These are phyloP conservation scores for Amanita muscaria DNA, from an alignment of 768 basidiomycete genomes.

Conservation along the genomic window DNA sequence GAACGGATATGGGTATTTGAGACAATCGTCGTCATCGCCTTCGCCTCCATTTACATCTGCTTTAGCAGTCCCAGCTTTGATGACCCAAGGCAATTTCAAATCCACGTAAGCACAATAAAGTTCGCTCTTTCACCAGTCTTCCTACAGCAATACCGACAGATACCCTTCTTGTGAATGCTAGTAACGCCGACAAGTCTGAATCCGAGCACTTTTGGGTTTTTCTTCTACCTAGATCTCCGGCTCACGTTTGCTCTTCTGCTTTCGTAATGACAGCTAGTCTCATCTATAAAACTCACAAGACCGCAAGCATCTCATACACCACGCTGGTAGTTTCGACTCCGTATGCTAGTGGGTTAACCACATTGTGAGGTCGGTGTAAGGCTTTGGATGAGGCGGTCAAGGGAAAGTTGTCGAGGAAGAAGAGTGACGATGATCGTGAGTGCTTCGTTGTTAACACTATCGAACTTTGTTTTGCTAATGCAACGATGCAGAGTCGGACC, in stretches of 20 bases:
- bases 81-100: no score
- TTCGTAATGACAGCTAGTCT: not conserved
- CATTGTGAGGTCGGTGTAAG: conserved; percentile 39
- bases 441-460: conserved; percentile 13
- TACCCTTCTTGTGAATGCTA: not conserved
- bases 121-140: no score
- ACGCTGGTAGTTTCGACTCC: conserved; percentile 25
- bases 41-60: no score
- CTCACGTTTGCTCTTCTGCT: not conserved
- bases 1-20: not conserved
- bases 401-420: conserved; percentile 17
- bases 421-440: conserved; percentile 36
- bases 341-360: conserved; percentile 62
- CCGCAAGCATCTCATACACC: not conserved
- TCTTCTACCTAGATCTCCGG: no score
- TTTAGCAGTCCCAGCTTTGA: no score
- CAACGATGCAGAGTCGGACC: conserved; percentile 48
- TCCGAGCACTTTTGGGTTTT: not conserved
- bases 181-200: not conserved
- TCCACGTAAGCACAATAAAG: no score
- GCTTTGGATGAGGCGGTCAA: conserved; percentile 24
- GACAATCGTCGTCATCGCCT: not conserved
- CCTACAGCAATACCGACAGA: not conserved
- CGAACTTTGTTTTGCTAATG: not conserved
- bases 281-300: not conserved